Percentiles rank a stretch among this genome's conserved stretches.
These are phyloP conservation scores for Gossypium raimondii DNA, from an alignment of 345 rosid genomes.

Conservation along the genomic window DNA sequence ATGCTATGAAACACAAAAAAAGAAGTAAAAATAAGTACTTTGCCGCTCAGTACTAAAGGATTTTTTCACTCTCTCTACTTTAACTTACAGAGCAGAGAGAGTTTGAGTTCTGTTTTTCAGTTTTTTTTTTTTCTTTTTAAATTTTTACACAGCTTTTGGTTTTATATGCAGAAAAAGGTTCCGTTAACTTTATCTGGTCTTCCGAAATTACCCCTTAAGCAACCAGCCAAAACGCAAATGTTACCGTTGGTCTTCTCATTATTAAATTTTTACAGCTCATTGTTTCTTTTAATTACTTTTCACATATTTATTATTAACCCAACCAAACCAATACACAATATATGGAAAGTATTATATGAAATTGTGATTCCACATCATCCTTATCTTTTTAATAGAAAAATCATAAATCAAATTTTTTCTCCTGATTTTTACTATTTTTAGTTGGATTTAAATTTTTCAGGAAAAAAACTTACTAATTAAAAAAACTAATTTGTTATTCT, in stretches of 20 bases:
- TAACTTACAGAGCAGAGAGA: neutral
- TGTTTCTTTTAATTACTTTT: neutral
- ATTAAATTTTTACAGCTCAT: constrained; percentile 4
- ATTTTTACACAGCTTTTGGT: neutral
- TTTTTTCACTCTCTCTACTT: neutral
- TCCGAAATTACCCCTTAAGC: constrained; percentile 10
- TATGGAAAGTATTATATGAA: accelerated
- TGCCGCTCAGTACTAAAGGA: constrained; percentile 31
- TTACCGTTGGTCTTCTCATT: constrained; percentile 8
- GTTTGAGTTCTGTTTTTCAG: neutral
- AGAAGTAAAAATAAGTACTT: constrained; percentile 15
- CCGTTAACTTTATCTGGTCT: constrained; percentile 1
- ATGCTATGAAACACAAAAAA: neutral
- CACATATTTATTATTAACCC: neutral
- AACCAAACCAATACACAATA: neutral
- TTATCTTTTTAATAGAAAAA: accelerated
- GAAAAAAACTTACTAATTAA: too few species aligned
- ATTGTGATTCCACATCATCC: accelerated
- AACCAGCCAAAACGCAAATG: constrained; percentile 1
- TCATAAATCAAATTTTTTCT: too few species aligned
- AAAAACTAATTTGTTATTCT: too few species aligned
- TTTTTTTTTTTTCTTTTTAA: neutral
- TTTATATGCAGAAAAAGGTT: neutral
- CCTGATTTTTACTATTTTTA: too few species aligned
- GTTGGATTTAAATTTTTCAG: too few species aligned